phyloP scores from a whole-genome alignment of 495 filamentous ascomycete genomes.

The Lasiosphaeris hirsuta region DNA sequence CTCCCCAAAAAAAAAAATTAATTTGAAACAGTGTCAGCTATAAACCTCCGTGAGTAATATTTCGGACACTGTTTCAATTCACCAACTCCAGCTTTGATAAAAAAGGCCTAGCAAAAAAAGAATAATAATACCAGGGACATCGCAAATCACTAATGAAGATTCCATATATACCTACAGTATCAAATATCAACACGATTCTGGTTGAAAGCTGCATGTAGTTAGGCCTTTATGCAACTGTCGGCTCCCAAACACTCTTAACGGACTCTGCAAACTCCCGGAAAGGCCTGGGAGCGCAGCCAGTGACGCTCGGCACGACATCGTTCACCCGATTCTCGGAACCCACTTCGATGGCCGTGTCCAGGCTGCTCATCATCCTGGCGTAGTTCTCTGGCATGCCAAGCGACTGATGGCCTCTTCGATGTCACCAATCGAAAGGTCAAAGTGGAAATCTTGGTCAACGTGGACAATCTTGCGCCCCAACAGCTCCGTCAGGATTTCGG shows the following conservation, averaged over 20 bases:
- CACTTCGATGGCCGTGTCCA: constrained; percentile 36
- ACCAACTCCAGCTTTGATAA: too few species aligned
- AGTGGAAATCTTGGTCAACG: constrained; percentile 43
- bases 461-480: constrained; percentile 43
- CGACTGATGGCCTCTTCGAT: constrained; percentile 19
- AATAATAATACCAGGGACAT: too few species aligned
- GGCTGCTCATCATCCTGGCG: constrained; percentile 28
- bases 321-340: constrained; percentile 40
- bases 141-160: too few species aligned
- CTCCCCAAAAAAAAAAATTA: too few species aligned
- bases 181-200: too few species aligned
- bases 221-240: not conserved
- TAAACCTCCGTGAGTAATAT: too few species aligned
- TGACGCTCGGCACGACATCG: constrained; percentile 36
- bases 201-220: too few species aligned
- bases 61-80: too few species aligned
- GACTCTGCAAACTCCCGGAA: constrained; percentile 37
- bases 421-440: constrained; percentile 36
- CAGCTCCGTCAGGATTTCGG: constrained; percentile 36
- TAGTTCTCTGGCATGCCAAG: constrained; percentile 36
- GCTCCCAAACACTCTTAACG: constrained; percentile 31
- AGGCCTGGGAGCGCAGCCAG: constrained; percentile 31
- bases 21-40: too few species aligned
- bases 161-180: too few species aligned
- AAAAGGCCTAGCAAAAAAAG: too few species aligned